Evolutionary conservation across 495 filamentous ascomycete genomes (phyloP).

Genomic region (Neurospora tetrasperma): DNA sequence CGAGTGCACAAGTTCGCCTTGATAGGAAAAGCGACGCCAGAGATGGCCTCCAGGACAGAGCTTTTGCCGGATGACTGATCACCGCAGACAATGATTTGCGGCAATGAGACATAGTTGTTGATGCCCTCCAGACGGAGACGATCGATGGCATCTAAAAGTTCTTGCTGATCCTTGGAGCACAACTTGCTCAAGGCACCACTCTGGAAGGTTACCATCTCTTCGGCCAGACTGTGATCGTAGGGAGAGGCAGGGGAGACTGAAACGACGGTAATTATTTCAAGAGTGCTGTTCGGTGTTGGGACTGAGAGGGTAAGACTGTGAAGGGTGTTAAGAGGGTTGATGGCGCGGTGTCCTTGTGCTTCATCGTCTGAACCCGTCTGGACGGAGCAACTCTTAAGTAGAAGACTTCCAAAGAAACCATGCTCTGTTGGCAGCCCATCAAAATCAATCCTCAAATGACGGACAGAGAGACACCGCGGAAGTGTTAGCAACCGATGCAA

Average conservation of each 20-base stretch:
- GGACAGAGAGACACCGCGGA: background rate
- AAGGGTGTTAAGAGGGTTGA: background rate
- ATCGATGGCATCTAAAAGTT: conserved; percentile 48
- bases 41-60: conserved; percentile 63
- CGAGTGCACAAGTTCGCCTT: conserved; percentile 54
- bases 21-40: conserved; percentile 55
- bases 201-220: background rate
- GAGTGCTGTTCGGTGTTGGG: background rate
- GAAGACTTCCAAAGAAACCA: background rate
- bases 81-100: conserved; percentile 61
- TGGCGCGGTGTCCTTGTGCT: background rate
- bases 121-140: conserved; percentile 45
- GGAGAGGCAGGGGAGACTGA: background rate
- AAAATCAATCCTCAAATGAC: background rate
- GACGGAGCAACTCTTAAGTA: background rate
- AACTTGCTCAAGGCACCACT: conserved; percentile 19
- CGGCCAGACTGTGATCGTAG: background rate
- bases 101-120: conserved; percentile 45
- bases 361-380: background rate
- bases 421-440: background rate
- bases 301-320: background rate
- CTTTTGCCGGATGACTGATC: conserved; percentile 64
- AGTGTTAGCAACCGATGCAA: background rate
- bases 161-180: conserved; percentile 30
- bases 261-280: background rate